Evolutionary conservation across 139 green algal species (phyloP).

Genomic region (Marvania coccoides): DNA sequence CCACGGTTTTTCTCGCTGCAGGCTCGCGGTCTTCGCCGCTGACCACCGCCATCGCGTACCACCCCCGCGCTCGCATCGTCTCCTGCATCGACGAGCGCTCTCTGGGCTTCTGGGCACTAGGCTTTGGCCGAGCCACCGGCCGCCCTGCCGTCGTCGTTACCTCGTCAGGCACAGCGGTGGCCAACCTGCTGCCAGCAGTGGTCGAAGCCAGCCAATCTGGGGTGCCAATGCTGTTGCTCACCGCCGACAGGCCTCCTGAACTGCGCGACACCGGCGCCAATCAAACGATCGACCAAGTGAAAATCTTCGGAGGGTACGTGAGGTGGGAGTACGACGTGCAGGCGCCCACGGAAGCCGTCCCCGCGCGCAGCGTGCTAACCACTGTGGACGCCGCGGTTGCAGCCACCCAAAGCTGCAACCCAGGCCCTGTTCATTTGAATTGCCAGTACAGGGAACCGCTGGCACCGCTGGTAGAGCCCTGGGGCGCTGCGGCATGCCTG

Average conservation of each 20-base stretch:
- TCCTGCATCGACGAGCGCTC: constrained; percentile 93
- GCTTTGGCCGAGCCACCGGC: constrained; percentile 48
- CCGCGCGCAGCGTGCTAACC: constrained; percentile 59
- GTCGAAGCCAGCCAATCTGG: constrained; percentile 75
- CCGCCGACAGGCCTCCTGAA: constrained; percentile 87
- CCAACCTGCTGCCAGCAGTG: constrained; percentile 92
- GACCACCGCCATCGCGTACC: constrained; percentile 65
- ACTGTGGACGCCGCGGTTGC: constrained; percentile 30
- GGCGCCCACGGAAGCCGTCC: constrained; percentile 42
- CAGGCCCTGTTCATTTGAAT: constrained; percentile 95
- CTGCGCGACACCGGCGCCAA: constrained; percentile 88
- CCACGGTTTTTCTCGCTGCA: constrained; percentile 10
- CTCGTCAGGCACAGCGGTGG: constrained; percentile 88
- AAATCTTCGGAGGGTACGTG: constrained; percentile 86
- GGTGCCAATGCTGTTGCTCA: constrained; percentile 88
- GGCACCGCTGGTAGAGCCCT: constrained; percentile 35
- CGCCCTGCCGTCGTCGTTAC: constrained; percentile 59
- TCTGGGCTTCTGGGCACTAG: constrained; percentile 93
- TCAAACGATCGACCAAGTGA: constrained; percentile 92
- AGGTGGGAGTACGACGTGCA: constrained; percentile 75
- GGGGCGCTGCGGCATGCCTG: constrained; percentile 27
- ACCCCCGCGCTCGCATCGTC: constrained; percentile 68
- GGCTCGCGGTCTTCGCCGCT: constrained; percentile 89
- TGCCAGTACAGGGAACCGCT: constrained; percentile 83
- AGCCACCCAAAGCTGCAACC: no score